These are phyloP conservation scores for Solanum clarkiae DNA, from an alignment of 257 asterid genomes.

Conservation along the genomic window DNA sequence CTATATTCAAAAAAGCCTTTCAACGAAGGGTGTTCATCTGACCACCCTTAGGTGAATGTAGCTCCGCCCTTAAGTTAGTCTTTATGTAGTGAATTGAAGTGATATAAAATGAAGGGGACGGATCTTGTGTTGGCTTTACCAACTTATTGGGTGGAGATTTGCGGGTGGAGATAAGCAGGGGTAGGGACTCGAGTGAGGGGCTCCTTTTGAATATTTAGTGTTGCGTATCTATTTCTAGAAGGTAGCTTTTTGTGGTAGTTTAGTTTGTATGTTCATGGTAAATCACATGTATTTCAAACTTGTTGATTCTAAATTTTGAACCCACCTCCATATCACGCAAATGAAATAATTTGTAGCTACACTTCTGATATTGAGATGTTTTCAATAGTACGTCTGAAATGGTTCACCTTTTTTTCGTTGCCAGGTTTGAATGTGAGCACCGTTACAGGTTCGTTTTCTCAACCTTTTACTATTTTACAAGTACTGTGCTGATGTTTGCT, in stretches of 20 bases:
- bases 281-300: not conserved
- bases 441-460: slow-evolving; percentile 10
- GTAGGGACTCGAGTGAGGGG: not conserved
- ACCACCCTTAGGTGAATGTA: too few relatives aligned
- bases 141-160: not conserved
- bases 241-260: not conserved
- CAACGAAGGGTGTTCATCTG: too few relatives aligned
- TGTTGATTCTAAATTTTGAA: not conserved
- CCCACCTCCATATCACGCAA: not conserved
- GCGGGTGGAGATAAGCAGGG: not conserved
- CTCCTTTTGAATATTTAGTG: not conserved
- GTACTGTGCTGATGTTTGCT: not conserved
- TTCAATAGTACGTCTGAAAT: not conserved
- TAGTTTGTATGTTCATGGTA: not conserved
- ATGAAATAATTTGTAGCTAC: not conserved
- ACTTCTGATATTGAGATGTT: not conserved
- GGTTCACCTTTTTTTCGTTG: not conserved
- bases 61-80: not conserved
- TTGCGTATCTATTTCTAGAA: not conserved
- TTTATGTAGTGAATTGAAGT: not conserved
- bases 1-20: too few relatives aligned
- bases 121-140: not conserved
- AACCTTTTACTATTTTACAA: too few relatives aligned
- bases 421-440: slow-evolving; percentile 18
- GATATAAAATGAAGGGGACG: not conserved